Conservation (phyloP, 805 yeast genomes). For the Schwanniomyces polymorphus region DNA sequence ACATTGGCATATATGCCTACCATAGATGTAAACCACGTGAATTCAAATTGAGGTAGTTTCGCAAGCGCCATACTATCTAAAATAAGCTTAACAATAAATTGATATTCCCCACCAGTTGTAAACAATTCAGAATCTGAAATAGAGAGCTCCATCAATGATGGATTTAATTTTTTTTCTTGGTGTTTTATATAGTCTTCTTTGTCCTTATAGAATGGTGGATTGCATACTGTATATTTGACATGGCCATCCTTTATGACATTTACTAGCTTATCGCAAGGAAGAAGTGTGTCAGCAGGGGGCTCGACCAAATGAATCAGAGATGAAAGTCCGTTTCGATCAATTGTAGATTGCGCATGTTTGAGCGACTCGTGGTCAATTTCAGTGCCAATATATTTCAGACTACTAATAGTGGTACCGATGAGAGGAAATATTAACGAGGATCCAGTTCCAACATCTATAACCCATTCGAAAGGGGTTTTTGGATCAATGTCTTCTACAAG, state of each 20-base stretch:
- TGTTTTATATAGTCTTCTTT: constrained; percentile 5
- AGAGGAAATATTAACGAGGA: constrained; percentile 17
- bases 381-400: constrained; percentile 11
- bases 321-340: background rate
- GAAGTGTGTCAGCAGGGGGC: background rate
- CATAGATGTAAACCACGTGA: constrained; percentile 18
- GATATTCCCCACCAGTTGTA: constrained; percentile 17
- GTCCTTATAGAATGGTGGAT: constrained; percentile 19
- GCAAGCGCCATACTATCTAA: constrained; percentile 8
- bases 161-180: constrained; percentile 6
- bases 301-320: constrained; percentile 1
- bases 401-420: constrained; percentile 6
- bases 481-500: constrained; percentile 6
- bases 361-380: constrained; percentile 14
- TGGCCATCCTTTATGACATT: background rate
- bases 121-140: constrained; percentile 10
- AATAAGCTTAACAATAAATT: constrained; percentile 10
- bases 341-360: constrained; percentile 5
- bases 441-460: constrained; percentile 21
- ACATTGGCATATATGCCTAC: constrained; percentile 15
- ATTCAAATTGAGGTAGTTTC: constrained; percentile 1
- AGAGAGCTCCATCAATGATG: constrained; percentile 4
- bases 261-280: background rate
- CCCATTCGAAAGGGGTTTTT: constrained; percentile 1
- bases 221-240: constrained; percentile 15